Evolutionary conservation across 805 yeast species (phyloP).

Genomic region (Candida manassasensis): DNA sequence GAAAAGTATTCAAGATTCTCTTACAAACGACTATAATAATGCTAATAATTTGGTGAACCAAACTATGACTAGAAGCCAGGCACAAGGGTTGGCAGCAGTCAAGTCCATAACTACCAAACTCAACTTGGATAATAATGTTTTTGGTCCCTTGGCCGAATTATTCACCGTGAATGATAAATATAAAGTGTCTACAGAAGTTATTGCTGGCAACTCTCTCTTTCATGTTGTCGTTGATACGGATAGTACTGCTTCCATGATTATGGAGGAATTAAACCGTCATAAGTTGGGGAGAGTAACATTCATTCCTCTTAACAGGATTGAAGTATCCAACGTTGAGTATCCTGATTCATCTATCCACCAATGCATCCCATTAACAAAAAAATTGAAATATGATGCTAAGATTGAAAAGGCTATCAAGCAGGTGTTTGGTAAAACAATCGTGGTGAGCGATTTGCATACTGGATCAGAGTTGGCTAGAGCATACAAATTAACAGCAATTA

Average conservation of each 20-base stretch:
- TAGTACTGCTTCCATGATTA: slow-evolving; percentile 70
- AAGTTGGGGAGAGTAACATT: slow-evolving; percentile 85
- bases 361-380: slow-evolving; percentile 73
- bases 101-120: slow-evolving; percentile 56
- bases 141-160: slow-evolving; percentile 83
- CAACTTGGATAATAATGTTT: slow-evolving; percentile 55
- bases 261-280: slow-evolving; percentile 68
- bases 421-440: slow-evolving; percentile 77
- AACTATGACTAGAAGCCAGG: slow-evolving; percentile 70
- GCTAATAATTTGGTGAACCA: slow-evolving; percentile 61
- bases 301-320: slow-evolving; percentile 77
- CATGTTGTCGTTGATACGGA: slow-evolving; percentile 89
- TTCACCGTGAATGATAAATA: slow-evolving; percentile 78
- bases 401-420: slow-evolving; percentile 68
- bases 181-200: slow-evolving; percentile 79
- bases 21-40: slow-evolving; percentile 48
- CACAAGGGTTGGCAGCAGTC: slow-evolving; percentile 67
- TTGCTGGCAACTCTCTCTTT: slow-evolving; percentile 82
- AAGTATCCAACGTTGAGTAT: slow-evolving; percentile 36
- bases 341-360: slow-evolving; percentile 57
- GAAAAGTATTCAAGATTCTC: slow-evolving; percentile 51
- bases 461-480: slow-evolving; percentile 65
- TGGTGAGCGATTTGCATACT: slow-evolving; percentile 61
- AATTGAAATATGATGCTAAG: slow-evolving; percentile 54
- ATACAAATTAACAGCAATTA: slow-evolving; percentile 67